Percentiles rank a stretch among this genome's conserved stretches.
phyloP scores from a whole-genome alignment of 1,139 yeast genomes.

The Sugiyamaella sp. region DNA sequence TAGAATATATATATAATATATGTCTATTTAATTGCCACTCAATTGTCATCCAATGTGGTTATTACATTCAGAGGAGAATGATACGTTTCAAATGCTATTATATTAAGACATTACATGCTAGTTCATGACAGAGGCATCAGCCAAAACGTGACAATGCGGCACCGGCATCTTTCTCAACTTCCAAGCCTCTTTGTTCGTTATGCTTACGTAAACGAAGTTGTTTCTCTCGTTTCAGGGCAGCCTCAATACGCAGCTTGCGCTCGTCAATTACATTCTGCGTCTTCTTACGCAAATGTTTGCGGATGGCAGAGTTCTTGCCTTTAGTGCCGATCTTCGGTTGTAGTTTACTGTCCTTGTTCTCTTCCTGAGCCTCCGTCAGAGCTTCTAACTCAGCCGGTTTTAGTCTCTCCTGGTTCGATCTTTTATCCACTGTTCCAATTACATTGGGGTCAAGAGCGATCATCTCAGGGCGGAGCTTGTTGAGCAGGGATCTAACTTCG shows the following conservation, averaged over 20 bases:
- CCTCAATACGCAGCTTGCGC: conserved; percentile 80
- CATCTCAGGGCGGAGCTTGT: conserved; percentile 91
- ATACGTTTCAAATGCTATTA: too few relatives aligned
- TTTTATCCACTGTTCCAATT: conserved; percentile 81
- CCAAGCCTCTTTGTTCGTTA: conserved; percentile 14
- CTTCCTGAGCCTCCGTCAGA: conserved; percentile 44
- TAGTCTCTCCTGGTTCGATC: conserved; percentile 64
- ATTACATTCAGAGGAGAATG: too few relatives aligned
- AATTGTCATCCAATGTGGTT: not conserved
- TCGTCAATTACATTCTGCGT: conserved; percentile 86
- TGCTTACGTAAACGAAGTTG: conserved; percentile 60
- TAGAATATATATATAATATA: conserved; percentile 11
- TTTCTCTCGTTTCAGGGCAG: conserved; percentile 73
- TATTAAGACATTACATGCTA: conserved; percentile 3
- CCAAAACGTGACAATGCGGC: conserved; percentile 41
- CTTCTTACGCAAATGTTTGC: conserved; percentile 82
- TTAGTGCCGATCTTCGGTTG: conserved; percentile 50
- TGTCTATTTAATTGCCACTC: conserved; percentile 1
- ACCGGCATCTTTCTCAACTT: conserved; percentile 35
- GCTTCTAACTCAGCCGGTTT: conserved; percentile 52
- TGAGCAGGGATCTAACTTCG: conserved; percentile 83
- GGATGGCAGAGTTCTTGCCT: conserved; percentile 81
- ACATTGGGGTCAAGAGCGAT: conserved; percentile 86
- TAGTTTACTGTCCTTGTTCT: conserved; percentile 44
- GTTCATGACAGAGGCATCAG: not conserved